Percentiles rank a stretch among this genome's conserved stretches.
Conservation (phyloP, 352 stramenopile genomes). For the Globisporangium parvum region DNA sequence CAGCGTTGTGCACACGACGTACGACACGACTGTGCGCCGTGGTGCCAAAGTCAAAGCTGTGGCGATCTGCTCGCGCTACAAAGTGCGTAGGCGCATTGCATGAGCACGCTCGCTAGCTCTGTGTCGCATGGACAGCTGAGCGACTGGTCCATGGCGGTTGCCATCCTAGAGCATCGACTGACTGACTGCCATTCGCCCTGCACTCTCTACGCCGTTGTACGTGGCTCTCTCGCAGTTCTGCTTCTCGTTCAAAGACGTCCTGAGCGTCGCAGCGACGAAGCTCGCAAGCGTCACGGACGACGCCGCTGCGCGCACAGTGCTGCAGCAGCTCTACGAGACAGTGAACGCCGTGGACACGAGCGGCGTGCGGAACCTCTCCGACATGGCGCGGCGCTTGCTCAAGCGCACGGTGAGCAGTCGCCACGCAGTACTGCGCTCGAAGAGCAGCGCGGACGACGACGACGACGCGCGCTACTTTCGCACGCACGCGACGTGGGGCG, state of each 20-base stretch:
- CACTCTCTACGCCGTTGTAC: constrained; percentile 5
- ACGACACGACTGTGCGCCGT: constrained; percentile 63
- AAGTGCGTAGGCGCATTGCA: constrained; percentile 26
- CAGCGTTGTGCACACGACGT: constrained; percentile 78
- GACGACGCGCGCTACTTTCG: constrained; percentile 54
- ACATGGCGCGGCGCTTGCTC: constrained; percentile 68
- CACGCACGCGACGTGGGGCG: constrained; percentile 48
- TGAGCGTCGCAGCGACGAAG: constrained; percentile 71
- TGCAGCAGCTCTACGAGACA: constrained; percentile 57
- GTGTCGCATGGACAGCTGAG: not conserved
- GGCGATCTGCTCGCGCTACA: constrained; percentile 74
- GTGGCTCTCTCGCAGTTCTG: constrained; percentile 29
- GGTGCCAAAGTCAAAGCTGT: constrained; percentile 81
- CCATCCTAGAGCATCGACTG: not conserved
- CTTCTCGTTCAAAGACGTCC: constrained; percentile 67
- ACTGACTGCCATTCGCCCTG: no score
- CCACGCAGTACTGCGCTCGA: constrained; percentile 23
- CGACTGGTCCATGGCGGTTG: not conserved
- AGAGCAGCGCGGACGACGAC: constrained; percentile 22
- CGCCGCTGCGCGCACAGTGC: constrained; percentile 29
- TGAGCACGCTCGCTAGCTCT: no score
- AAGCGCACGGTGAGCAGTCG: constrained; percentile 62
- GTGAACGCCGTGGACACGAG: constrained; percentile 72
- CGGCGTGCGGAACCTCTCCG: constrained; percentile 51
- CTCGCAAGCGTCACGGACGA: constrained; percentile 44